A percentile compares a stretch with the other conserved stretches of the same genome.
Conservation (phyloP, 176 grass and related monocot genomes). For the Oryza rufipogon region DNA sequence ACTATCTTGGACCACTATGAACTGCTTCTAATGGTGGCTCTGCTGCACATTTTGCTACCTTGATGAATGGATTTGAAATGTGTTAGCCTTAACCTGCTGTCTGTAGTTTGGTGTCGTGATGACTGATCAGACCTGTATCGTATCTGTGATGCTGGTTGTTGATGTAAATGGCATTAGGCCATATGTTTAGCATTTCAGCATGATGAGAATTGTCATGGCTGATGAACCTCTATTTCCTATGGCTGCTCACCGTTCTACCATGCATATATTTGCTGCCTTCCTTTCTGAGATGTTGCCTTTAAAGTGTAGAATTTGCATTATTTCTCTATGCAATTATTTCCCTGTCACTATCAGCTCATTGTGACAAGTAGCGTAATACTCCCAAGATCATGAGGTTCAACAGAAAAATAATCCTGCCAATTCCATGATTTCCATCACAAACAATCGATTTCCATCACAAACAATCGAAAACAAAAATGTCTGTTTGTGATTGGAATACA, state of each 20-base stretch:
- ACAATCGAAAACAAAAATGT: neutral
- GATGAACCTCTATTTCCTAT: neutral
- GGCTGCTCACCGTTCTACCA: neutral
- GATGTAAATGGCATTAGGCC: neutral
- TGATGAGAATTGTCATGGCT: slow-evolving; percentile 17
- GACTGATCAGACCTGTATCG: neutral
- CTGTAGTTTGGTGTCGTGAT: neutral
- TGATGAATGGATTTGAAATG: neutral
- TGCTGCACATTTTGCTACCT: slow-evolving; percentile 30
- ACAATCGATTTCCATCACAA: too few relatives aligned
- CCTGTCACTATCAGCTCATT: neutral
- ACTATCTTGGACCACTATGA: slow-evolving; percentile 90
- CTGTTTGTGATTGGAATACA: neutral
- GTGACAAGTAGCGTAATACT: neutral
- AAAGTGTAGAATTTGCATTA: neutral
- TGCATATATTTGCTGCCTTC: neutral
- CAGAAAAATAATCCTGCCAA: neutral
- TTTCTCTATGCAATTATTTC: neutral
- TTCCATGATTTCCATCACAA: neutral
- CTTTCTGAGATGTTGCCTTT: neutral
- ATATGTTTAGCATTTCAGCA: neutral
- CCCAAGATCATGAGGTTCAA: neutral
- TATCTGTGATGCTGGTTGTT: neutral
- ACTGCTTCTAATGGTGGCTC: neutral
- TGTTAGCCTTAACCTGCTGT: slow-evolving; percentile 10